phyloP scores from a whole-genome alignment of 2,329 filamentous ascomycete genomes.

The Aureobasidium namibiae region DNA sequence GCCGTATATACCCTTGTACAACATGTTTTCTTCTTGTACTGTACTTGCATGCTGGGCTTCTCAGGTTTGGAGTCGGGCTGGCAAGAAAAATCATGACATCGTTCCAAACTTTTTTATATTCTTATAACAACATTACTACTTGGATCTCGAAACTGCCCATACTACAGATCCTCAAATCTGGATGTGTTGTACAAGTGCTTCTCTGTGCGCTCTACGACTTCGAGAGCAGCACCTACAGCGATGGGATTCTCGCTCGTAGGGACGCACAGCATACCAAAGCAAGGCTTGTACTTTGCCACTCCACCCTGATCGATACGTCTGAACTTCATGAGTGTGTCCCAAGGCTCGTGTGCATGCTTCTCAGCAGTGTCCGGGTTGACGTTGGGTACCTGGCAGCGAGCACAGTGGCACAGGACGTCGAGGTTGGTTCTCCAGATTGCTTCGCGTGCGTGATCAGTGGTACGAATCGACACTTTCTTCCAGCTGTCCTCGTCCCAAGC shows the following conservation, averaged over 20 bases:
- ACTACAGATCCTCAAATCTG: slow-evolving; percentile 26
- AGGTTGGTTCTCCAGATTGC: slow-evolving; percentile 36
- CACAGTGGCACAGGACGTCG: slow-evolving; percentile 52
- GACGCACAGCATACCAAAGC: slow-evolving; percentile 58
- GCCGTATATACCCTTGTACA: slow-evolving; percentile 11
- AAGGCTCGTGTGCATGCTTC: slow-evolving; percentile 52
- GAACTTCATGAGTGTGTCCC: slow-evolving; percentile 55
- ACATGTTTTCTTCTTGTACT: background rate
- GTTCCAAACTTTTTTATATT: background rate
- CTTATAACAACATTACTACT: background rate
- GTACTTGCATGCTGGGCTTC: slow-evolving; percentile 3
- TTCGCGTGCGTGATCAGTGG: slow-evolving; percentile 23
- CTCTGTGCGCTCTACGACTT: slow-evolving; percentile 49
- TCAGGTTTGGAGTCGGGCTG: background rate
- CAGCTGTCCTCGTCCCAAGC: slow-evolving; percentile 58
- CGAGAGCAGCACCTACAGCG: slow-evolving; percentile 50
- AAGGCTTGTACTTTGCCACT: slow-evolving; percentile 54
- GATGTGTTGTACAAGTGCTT: slow-evolving; percentile 45
- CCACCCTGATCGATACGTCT: slow-evolving; percentile 52
- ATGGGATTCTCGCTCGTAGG: slow-evolving; percentile 48
- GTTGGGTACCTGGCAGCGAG: slow-evolving; percentile 56
- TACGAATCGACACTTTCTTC: slow-evolving; percentile 48
- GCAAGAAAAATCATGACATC: background rate
- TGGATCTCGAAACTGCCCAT: background rate
- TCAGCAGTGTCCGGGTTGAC: slow-evolving; percentile 55